These are phyloP conservation scores for Sabuloglossum arenarium DNA, from an alignment of 495 filamentous ascomycete species.

Conservation along the genomic window DNA sequence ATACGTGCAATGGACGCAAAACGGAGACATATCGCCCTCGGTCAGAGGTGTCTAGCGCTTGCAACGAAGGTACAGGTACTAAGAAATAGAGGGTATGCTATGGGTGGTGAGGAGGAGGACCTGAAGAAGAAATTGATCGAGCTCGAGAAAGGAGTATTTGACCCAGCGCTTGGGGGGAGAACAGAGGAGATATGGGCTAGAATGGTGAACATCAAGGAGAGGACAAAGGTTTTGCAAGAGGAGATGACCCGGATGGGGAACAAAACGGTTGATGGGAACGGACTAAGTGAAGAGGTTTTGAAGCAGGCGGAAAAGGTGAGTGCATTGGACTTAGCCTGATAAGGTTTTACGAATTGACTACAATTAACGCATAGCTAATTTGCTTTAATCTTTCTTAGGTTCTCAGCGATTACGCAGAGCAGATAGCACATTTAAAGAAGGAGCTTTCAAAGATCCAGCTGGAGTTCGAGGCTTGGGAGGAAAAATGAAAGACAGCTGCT, in stretches of 20 bases:
- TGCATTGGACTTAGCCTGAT: no score
- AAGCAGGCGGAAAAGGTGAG: conserved; percentile 70
- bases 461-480: conserved; percentile 62
- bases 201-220: conserved; percentile 65
- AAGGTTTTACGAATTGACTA: neutral
- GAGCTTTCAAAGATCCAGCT: conserved; percentile 58
- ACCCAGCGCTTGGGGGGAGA: conserved; percentile 64
- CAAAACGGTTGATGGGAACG: conserved; percentile 15
- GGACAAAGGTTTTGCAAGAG: conserved; percentile 53
- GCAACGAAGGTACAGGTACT: conserved; percentile 84
- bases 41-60: conserved; percentile 60
- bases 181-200: conserved; percentile 94
- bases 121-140: conserved; percentile 62
- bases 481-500: conserved; percentile 17
- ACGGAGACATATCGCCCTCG: conserved; percentile 58
- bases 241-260: conserved; percentile 51
- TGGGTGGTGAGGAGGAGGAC: conserved; percentile 80
- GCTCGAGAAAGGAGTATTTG: conserved; percentile 55
- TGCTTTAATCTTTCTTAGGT: conserved; percentile 34
- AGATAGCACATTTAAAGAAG: conserved; percentile 66
- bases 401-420: conserved; percentile 71
- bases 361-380: conserved; percentile 5
- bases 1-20: conserved; percentile 62
- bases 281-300: conserved; percentile 54
- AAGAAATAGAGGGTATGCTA: conserved; percentile 76